Evolutionary conservation across 371 early-diverging fungal species (phyloP).

Genomic region (Apophysomyces ossiformis): DNA sequence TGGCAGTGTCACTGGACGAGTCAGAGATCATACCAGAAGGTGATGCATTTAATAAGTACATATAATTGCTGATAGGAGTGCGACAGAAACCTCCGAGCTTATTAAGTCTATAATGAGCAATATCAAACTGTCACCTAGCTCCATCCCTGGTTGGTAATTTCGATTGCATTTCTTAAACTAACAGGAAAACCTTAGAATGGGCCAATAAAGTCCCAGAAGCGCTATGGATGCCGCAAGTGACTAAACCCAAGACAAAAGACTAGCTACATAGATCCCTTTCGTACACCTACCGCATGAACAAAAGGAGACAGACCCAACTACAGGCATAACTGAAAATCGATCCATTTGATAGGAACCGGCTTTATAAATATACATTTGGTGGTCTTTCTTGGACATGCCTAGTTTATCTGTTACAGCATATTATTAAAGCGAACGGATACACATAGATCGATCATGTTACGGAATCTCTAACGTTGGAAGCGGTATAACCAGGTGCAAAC

Average conservation of each 20-base stretch:
- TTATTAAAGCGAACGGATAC: too few relatives aligned
- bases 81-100: constrained; percentile 35
- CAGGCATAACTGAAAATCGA: too few relatives aligned
- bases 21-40: constrained; percentile 24
- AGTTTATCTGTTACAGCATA: too few relatives aligned
- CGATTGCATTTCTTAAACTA: constrained; percentile 6
- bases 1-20: constrained; percentile 22
- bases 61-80: constrained; percentile 6
- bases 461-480: too few relatives aligned
- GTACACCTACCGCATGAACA: too few relatives aligned
- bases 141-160: constrained; percentile 37
- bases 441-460: too few relatives aligned
- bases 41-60: background rate
- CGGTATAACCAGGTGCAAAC: too few relatives aligned
- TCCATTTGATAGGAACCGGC: too few relatives aligned
- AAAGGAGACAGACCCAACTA: too few relatives aligned
- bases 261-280: too few relatives aligned
- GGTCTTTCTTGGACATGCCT: too few relatives aligned
- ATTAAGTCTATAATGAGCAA: constrained; percentile 47
- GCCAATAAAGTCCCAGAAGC: constrained; percentile 45
- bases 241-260: background rate
- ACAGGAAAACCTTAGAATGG: constrained; percentile 35
- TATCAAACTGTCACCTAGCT: constrained; percentile 34
- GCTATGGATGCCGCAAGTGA: constrained; percentile 36
- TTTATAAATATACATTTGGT: too few relatives aligned